phyloP scores from a whole-genome alignment of 1,139 yeast genomes.

The Nadsonia starkeyi-henricii region DNA sequence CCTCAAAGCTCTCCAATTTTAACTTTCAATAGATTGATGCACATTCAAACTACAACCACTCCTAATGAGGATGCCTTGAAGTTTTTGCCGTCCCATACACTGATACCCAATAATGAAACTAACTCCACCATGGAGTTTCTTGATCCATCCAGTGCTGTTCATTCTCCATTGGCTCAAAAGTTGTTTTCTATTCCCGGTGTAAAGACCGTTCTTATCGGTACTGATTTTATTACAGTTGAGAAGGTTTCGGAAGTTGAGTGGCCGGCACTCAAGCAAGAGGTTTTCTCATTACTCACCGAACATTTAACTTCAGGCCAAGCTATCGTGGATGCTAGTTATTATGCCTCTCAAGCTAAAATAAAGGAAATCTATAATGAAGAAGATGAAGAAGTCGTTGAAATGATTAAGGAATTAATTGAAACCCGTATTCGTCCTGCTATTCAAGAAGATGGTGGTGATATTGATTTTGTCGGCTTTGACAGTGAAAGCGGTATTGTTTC shows the following conservation, averaged over 20 bases:
- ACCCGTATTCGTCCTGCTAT: conserved; percentile 90
- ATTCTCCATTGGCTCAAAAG: conserved; percentile 71
- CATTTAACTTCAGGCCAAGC: conserved; percentile 66
- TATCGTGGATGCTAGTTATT: conserved; percentile 32
- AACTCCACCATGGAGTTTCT: conserved; percentile 46
- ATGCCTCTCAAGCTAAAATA: conserved; percentile 32
- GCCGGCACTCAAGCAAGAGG: conserved; percentile 78
- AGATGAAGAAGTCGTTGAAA: conserved; percentile 67
- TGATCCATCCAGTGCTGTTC: conserved; percentile 53
- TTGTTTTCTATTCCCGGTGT: conserved; percentile 80
- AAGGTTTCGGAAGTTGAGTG: conserved; percentile 44
- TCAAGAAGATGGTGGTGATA: conserved; percentile 72
- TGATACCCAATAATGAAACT: conserved; percentile 34
- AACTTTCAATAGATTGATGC: background rate
- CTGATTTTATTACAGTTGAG: conserved; percentile 75
- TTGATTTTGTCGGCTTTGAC: conserved; percentile 50
- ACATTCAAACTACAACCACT: conserved; percentile 52
- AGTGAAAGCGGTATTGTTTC: conserved; percentile 56
- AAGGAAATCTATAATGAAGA: conserved; percentile 34
- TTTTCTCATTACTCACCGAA: conserved; percentile 73
- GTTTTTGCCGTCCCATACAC: conserved; percentile 59
- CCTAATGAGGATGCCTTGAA: conserved; percentile 91
- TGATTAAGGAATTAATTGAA: conserved; percentile 86
- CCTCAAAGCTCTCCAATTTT: too few species aligned
- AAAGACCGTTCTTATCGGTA: conserved; percentile 76